Percentiles rank a stretch among this genome's conserved stretches.
Evolutionary conservation across 2,329 filamentous ascomycete species (phyloP).

Genomic region (Penicillium vulpinum): DNA sequence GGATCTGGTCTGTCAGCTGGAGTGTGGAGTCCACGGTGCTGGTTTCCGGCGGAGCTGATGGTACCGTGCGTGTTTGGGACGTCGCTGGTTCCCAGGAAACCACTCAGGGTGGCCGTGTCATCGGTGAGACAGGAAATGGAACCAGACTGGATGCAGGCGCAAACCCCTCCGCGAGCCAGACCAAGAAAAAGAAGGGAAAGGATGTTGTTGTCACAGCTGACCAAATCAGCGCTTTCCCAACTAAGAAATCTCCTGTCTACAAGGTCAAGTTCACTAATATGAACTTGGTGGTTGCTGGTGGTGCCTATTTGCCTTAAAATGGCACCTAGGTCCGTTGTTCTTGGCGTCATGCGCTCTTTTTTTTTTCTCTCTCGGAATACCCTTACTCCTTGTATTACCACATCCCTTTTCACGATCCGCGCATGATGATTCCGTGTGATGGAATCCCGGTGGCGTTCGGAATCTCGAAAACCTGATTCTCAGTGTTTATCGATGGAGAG

Average conservation of each 20-base stretch:
- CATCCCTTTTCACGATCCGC: neutral
- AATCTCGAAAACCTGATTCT: slow-evolving; percentile 8
- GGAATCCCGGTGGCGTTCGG: slow-evolving; percentile 13
- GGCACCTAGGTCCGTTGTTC: neutral
- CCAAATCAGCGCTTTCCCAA: slow-evolving; percentile 91
- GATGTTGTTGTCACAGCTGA: slow-evolving; percentile 88
- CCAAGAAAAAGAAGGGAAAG: slow-evolving; percentile 71
- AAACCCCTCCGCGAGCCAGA: slow-evolving; percentile 46
- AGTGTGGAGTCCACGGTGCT: slow-evolving; percentile 89
- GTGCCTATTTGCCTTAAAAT: slow-evolving; percentile 59
- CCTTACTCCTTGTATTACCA: slow-evolving; percentile 10
- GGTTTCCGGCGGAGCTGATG: slow-evolving; percentile 86
- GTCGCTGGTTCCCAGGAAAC: slow-evolving; percentile 67
- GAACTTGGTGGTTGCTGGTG: slow-evolving; percentile 88
- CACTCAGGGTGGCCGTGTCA: slow-evolving; percentile 54
- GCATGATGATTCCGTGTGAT: neutral
- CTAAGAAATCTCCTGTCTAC: slow-evolving; percentile 93
- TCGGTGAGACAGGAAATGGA: slow-evolving; percentile 51
- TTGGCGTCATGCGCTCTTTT: neutral
- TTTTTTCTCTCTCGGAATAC: slow-evolving; percentile 18
- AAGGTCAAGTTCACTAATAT: slow-evolving; percentile 92
- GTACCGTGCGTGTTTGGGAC: slow-evolving; percentile 93
- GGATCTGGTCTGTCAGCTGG: slow-evolving; percentile 91
- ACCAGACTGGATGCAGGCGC: slow-evolving; percentile 55
- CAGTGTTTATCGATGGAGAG: slow-evolving; percentile 9